Conservation (phyloP, 1,284 basidiomycete species). For the Apiotrichum veenhuisii region DNA sequence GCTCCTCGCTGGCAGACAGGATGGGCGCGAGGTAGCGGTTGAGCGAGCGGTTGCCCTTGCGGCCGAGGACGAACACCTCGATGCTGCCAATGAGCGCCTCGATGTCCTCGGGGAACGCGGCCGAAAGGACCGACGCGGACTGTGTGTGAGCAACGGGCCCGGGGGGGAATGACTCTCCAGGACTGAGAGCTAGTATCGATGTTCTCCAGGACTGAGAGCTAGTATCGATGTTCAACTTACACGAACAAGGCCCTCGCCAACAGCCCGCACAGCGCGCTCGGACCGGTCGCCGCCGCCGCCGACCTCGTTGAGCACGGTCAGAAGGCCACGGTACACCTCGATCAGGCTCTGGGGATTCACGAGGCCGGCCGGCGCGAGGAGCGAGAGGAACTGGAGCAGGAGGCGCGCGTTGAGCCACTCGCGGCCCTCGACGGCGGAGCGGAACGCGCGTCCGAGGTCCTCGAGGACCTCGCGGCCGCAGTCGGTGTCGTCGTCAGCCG, state of each 20-base stretch:
- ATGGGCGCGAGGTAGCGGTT: conserved; percentile 37
- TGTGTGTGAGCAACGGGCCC: conserved; percentile 40
- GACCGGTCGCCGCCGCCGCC: conserved; percentile 81
- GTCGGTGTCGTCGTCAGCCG: conserved; percentile 42
- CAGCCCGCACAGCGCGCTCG: conserved; percentile 77
- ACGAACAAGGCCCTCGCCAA: conserved; percentile 80
- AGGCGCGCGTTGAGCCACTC: conserved; percentile 83
- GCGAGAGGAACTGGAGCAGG: conserved; percentile 87
- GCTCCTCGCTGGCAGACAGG: conserved; percentile 30
- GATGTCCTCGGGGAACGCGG: conserved; percentile 33
- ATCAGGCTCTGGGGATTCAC: conserved; percentile 72
- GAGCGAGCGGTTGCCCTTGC: conserved; percentile 28
- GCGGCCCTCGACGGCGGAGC: conserved; percentile 74
- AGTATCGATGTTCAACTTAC: conserved; percentile 51
- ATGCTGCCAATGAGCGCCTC: conserved; percentile 33
- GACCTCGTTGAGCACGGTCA: conserved; percentile 81
- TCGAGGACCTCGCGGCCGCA: conserved; percentile 74
- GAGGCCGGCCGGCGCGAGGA: conserved; percentile 69
- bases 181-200: too few species aligned
- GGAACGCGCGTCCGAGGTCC: conserved; percentile 82
- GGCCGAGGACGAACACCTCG: conserved; percentile 37
- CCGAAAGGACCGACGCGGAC: conserved; percentile 35
- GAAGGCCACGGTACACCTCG: conserved; percentile 72
- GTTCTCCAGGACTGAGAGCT: too few species aligned
- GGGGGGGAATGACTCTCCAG: too few species aligned